These are phyloP conservation scores for Diplodia scrobiculata DNA, from an alignment of 2,329 filamentous ascomycete genomes.

Conservation along the genomic window DNA sequence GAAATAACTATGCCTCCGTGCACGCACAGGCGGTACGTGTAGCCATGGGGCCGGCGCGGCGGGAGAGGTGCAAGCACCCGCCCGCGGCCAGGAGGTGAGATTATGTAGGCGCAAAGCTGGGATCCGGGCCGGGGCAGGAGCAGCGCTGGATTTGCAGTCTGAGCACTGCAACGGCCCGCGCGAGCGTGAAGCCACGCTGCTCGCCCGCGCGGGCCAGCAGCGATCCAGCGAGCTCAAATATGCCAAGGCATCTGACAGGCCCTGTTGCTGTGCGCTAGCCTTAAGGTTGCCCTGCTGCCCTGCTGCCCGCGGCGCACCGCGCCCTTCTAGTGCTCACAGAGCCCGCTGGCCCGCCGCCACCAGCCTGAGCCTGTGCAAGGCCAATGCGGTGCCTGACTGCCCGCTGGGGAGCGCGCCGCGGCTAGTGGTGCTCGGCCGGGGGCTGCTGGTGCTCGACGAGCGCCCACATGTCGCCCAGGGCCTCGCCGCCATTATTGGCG, in stretches of 20 bases:
- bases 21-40: constrained; percentile 35
- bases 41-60: constrained; percentile 32
- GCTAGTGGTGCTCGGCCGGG: too few relatives aligned
- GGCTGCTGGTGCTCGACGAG: neutral
- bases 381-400: constrained; percentile 4
- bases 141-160: constrained; percentile 33
- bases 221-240: constrained; percentile 19
- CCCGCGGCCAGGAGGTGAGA: constrained; percentile 37
- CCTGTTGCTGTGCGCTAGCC: constrained; percentile 3
- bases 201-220: constrained; percentile 19
- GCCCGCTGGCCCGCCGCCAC: constrained; percentile 13
- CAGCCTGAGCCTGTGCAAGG: neutral
- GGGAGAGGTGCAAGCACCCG: constrained; percentile 40
- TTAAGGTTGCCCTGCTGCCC: constrained; percentile 16
- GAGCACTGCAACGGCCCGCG: constrained; percentile 47
- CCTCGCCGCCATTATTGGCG: constrained; percentile 7
- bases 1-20: constrained; percentile 33
- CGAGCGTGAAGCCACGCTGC: constrained; percentile 29
- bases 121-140: constrained; percentile 31
- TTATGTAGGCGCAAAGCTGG: constrained; percentile 34
- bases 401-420: neutral
- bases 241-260: constrained; percentile 27
- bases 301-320: neutral
- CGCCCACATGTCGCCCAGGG: neutral
- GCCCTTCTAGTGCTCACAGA: constrained; percentile 6